Base-by-base conservation (phyloP, 371 early-diverging fungal genomes). In the Circinella minor region DNA sequence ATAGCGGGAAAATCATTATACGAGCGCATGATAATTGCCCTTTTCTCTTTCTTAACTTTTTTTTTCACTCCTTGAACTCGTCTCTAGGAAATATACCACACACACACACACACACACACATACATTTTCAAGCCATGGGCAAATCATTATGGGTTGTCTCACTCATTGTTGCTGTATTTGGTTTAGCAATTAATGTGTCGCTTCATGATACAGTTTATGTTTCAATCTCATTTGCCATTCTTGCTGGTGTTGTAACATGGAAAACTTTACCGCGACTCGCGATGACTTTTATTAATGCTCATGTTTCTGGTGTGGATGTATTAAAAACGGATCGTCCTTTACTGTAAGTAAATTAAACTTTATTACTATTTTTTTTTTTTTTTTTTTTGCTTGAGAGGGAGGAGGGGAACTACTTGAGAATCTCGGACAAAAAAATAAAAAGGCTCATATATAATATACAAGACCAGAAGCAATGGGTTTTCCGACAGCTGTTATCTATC, bases 291-390 rank as follows among this genome's bases (percentile, higher is more conserved):
- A 77, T 95, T 36, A 80, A 86, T 46, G 90, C 90, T 8, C 90
- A 93, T 4, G 81, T 94, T 10, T 86, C 81, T 18, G 99, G 99
- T 36, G 82, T 86, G 49, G 99, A 98, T 76, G 68, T 93, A 68
- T 85, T 93, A 27, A 98, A 97, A 75, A 80, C 78, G 54, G 74
- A 84, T 55, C 84, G 82, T 39, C 94, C 94, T 4, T 77, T 93
- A 48, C 71, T 96, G 89, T 93, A 88, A 79, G 84, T 43, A 43
- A 9, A 43, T 43, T 43, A 9, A 43, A 43, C 11, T 43, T 11
- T 43, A 9, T 43, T 3, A 43, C 43, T 43, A 43, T 9, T 43
- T 43, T 3, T 43, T 9, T 43, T 43, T 43, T 0, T 3, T 43
- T 43, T 43, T 43, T 43, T 43, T 3, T 43, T 43, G 0, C 43